phyloP scores from a whole-genome alignment of 208 protist species.

The Strigomonas oncopelti region DNA sequence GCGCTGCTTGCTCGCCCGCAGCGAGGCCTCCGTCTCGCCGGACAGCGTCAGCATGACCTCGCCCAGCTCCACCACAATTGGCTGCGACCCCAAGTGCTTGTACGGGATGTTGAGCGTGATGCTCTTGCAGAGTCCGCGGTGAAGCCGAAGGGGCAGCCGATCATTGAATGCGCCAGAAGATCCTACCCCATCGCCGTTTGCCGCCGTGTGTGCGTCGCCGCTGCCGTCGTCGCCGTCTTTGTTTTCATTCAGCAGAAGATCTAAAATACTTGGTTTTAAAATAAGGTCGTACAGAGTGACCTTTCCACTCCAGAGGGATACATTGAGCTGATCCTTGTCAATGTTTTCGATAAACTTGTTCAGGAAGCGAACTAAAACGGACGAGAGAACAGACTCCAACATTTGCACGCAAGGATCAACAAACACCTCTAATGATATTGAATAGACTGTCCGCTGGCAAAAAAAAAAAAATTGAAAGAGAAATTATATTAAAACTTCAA shows the following conservation, averaged over 20 bases:
- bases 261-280: conserved; percentile 55
- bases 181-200: neutral
- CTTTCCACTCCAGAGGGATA: conserved; percentile 84
- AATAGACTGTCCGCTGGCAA: neutral
- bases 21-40: neutral
- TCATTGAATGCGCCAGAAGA: neutral
- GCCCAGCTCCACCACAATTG: conserved; percentile 75
- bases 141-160: conserved; percentile 31
- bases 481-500: conserved; percentile 3
- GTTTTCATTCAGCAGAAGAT: conserved; percentile 42
- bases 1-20: conserved; percentile 10
- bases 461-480: neutral
- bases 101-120: conserved; percentile 74
- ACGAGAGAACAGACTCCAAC: conserved; percentile 80
- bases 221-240: neutral
- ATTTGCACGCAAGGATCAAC: conserved; percentile 19
- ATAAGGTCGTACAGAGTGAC: conserved; percentile 73
- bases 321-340: conserved; percentile 67
- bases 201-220: neutral
- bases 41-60: conserved; percentile 72
- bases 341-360: conserved; percentile 83
- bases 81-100: conserved; percentile 73
- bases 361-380: conserved; percentile 82
- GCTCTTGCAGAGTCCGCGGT: conserved; percentile 78
- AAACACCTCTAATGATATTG: neutral